phyloP scores from a whole-genome alignment of 2,329 filamentous ascomycete species.

The Seiridium cupressi region DNA sequence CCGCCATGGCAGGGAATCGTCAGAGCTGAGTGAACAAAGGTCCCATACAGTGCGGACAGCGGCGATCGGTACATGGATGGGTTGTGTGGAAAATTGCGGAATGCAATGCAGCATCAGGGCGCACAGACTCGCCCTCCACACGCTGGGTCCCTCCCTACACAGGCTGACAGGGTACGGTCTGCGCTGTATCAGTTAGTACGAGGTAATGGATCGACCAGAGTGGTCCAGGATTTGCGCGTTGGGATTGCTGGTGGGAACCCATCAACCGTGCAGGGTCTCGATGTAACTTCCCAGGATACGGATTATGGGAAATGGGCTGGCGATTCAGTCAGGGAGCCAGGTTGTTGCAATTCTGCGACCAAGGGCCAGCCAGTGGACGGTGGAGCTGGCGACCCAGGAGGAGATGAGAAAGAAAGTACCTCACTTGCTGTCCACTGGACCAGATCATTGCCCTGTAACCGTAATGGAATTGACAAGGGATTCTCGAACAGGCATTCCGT shows the following conservation, averaged over 20 bases:
- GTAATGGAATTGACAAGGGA: neutral
- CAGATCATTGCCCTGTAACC: neutral
- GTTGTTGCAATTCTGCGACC: neutral
- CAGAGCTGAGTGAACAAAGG: neutral
- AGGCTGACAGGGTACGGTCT: neutral
- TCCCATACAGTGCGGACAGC: neutral
- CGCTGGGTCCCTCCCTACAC: neutral
- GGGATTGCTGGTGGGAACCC: conserved; percentile 4
- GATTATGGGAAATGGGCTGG: neutral
- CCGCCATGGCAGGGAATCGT: neutral
- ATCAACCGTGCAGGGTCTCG: neutral
- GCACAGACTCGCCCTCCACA: neutral
- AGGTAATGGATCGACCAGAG: neutral
- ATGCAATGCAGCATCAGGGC: neutral
- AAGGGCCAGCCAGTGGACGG: neutral
- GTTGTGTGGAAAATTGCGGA: neutral
- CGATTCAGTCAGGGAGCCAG: conserved; percentile 5
- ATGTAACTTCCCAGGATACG: conserved; percentile 1
- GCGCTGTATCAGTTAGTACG: neutral
- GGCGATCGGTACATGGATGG: neutral
- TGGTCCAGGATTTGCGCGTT: conserved; percentile 2
- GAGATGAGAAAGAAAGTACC: neutral
- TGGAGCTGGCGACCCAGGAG: neutral
- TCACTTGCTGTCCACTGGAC: neutral
- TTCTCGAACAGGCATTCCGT: conserved; percentile 3